These are phyloP conservation scores for Gryganskiella cystojenkinii DNA, from an alignment of 192 early-diverging fungal genomes.

Conservation along the genomic window DNA sequence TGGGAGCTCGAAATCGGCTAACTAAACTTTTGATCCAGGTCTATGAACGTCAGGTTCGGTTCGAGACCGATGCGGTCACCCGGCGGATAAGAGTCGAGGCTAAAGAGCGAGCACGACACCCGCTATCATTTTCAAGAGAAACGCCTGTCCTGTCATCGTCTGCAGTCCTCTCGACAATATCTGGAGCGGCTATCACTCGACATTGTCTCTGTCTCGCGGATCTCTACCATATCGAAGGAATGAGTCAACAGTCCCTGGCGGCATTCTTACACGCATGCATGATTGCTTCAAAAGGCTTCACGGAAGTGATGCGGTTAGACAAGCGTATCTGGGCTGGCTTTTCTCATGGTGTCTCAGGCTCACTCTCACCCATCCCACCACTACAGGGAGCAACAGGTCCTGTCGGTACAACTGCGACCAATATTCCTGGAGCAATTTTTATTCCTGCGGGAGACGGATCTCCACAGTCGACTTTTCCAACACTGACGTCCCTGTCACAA, in stretches of 20 bases:
- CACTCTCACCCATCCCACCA: background rate
- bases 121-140: background rate
- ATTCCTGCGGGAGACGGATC: too few relatives aligned
- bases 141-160: too few relatives aligned
- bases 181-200: slow-evolving; percentile 13
- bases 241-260: slow-evolving; percentile 35
- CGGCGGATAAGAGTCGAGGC: slow-evolving; percentile 16
- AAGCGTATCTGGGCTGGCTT: slow-evolving; percentile 32
- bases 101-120: background rate
- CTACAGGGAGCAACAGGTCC: background rate
- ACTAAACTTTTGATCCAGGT: slow-evolving; percentile 23
- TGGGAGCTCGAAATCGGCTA: slow-evolving; percentile 21
- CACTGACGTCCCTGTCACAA: too few relatives aligned
- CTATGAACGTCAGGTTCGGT: slow-evolving; percentile 29
- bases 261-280: slow-evolving; percentile 44
- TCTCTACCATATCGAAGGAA: slow-evolving; percentile 34
- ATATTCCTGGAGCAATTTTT: too few relatives aligned
- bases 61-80: slow-evolving; percentile 22
- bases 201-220: slow-evolving; percentile 40
- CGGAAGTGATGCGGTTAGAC: slow-evolving; percentile 19
- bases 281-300: slow-evolving; percentile 33
- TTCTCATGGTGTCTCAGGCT: slow-evolving; percentile 4
- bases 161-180: slow-evolving; percentile 9
- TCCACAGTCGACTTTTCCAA: too few relatives aligned
- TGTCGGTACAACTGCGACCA: too few relatives aligned